Evolutionary conservation across 495 filamentous ascomycete genomes (phyloP).

Genomic region (Trichoderma reesei): DNA sequence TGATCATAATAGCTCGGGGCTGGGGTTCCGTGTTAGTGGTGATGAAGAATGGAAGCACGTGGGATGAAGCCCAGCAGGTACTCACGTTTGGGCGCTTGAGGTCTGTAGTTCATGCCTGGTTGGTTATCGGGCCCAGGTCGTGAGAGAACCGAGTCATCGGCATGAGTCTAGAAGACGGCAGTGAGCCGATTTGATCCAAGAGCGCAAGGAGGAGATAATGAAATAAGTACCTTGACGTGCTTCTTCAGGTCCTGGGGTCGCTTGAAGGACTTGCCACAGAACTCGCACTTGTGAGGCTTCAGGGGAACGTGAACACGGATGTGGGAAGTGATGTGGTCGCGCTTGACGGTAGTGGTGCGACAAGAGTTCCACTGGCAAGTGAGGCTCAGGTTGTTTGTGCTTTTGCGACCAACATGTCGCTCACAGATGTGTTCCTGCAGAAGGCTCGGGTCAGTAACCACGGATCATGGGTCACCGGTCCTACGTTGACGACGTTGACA

Average conservation of each 20-base stretch:
- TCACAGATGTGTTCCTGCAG: conserved; percentile 94
- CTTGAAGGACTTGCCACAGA: conserved; percentile 98
- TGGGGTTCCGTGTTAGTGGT: conserved; percentile 23
- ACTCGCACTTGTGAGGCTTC: conserved; percentile 97
- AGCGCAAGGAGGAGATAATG: background rate
- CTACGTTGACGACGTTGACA: too few species aligned
- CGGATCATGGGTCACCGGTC: background rate
- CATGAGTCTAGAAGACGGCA: conserved; percentile 56
- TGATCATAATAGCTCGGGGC: conserved; percentile 46
- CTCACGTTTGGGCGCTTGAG: conserved; percentile 39
- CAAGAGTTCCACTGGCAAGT: conserved; percentile 97
- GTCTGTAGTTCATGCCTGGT: conserved; percentile 50
- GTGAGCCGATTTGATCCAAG: background rate
- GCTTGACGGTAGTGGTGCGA: conserved; percentile 93
- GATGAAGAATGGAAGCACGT: background rate
- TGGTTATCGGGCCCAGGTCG: conserved; percentile 62
- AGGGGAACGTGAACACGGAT: conserved; percentile 96
- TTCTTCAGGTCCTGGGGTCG: conserved; percentile 98
- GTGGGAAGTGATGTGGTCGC: conserved; percentile 98
- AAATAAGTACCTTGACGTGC: conserved; percentile 67
- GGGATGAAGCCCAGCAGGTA: conserved; percentile 27
- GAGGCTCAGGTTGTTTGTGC: conserved; percentile 96
- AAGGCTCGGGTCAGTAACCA: conserved; percentile 16
- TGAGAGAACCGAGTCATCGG: conserved; percentile 86
- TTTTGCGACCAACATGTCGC: conserved; percentile 95